Percentiles rank a stretch among this genome's conserved stretches.
Conservation (phyloP, 2,329 filamentous ascomycete genomes). For the Beauveria scarabaeidicola region DNA sequence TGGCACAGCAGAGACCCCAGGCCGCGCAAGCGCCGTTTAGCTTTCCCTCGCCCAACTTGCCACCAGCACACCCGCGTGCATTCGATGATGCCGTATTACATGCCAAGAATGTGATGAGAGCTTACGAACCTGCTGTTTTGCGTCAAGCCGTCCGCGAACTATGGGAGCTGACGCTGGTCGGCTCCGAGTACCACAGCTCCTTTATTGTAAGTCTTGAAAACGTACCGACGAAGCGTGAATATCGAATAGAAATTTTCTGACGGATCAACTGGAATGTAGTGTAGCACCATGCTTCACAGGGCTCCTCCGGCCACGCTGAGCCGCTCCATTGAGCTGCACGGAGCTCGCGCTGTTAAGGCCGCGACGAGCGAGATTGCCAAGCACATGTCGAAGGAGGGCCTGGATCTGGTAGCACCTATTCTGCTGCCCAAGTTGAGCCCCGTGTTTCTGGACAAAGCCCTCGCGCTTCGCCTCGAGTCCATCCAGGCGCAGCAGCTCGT, state of each 20-base stretch:
- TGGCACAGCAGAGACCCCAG: neutral
- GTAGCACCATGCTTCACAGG: constrained; percentile 40
- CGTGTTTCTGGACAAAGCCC: constrained; percentile 41
- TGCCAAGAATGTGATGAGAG: constrained; percentile 21
- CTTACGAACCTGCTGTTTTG: constrained; percentile 31
- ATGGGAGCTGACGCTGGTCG: constrained; percentile 35
- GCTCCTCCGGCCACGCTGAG: constrained; percentile 29
- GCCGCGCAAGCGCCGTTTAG: neutral
- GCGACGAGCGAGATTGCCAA: constrained; percentile 33
- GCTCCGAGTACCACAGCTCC: constrained; percentile 36
- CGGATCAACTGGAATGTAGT: constrained; percentile 22
- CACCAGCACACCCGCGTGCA: too few relatives aligned
- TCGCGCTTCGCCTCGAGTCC: constrained; percentile 43
- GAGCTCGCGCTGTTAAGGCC: constrained; percentile 31
- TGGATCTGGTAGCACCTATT: constrained; percentile 36
- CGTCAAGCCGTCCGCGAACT: constrained; percentile 35
- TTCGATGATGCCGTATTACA: neutral
- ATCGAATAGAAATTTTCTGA: neutral
- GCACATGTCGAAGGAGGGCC: constrained; percentile 30
- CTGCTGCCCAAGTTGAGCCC: constrained; percentile 40
- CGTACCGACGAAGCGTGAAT: neutral
- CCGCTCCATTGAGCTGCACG: constrained; percentile 37
- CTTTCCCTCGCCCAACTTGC: neutral
- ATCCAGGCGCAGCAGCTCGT: constrained; percentile 47
- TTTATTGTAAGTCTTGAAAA: constrained; percentile 37